A percentile compares a stretch with the other conserved stretches of the same genome.
Conservation (phyloP, 371 early-diverging fungal species). For the Rhizopus arrhizus region DNA sequence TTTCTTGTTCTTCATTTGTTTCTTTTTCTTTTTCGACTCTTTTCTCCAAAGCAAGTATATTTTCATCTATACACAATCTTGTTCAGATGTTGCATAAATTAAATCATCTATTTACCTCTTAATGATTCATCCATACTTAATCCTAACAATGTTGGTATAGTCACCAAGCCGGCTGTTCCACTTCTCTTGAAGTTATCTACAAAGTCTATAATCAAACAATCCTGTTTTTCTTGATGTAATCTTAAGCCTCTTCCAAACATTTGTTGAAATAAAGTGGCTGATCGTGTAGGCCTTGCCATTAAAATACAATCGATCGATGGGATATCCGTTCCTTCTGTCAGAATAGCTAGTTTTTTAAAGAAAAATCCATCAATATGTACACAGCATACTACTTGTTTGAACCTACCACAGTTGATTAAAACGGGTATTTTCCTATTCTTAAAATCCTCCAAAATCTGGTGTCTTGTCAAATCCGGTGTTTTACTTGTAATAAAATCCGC, state of each 20-base stretch:
- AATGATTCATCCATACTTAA: conserved; percentile 53
- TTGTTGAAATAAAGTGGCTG: conserved; percentile 83
- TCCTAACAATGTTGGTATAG: conserved; percentile 72
- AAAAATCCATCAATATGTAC: not conserved
- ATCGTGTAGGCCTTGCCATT: conserved; percentile 87
- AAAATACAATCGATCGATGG: conserved; percentile 87
- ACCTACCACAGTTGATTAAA: conserved; percentile 83
- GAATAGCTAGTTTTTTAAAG: conserved; percentile 39
- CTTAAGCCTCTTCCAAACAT: conserved; percentile 96
- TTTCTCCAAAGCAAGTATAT: conserved; percentile 14
- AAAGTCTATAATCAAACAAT: conserved; percentile 89
- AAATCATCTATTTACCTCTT: conserved; percentile 19
- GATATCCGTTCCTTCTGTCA: conserved; percentile 89
- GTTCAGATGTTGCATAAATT: not conserved
- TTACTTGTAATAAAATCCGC: conserved; percentile 70
- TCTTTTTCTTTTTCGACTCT: conserved; percentile 9
- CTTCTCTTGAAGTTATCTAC: conserved; percentile 62
- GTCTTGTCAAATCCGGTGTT: conserved; percentile 58
- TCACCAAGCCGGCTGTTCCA: conserved; percentile 52
- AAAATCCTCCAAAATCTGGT: conserved; percentile 63
- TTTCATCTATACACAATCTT: conserved; percentile 1
- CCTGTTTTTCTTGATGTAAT: conserved; percentile 60
- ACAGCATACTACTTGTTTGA: too few species aligned
- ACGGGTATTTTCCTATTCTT: conserved; percentile 71
- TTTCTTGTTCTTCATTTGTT: conserved; percentile 14